Evolutionary conservation across 306 rosid genomes (phyloP), one percentile per base, ranked within the genome.

Genomic region (Sechiopsis laciniata): DNA sequence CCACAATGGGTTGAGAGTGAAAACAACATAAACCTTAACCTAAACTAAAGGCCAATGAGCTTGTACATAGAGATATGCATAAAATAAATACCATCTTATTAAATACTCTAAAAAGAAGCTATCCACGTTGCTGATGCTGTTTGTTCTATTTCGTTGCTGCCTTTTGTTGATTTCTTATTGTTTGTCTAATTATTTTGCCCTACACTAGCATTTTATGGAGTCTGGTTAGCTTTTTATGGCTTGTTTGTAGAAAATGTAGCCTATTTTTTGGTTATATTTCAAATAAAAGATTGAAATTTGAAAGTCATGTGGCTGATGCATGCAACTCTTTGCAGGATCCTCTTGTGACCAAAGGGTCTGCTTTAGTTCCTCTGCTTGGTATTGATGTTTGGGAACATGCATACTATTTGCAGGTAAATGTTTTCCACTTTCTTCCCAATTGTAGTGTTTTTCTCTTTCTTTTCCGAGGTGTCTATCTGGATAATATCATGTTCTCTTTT

Each of bases 341-440:
- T 5, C 83, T 95, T 71, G 96, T 91, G 22, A 95, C 95, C 54
- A 95, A 89, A 78, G 99, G 91, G 73, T 58, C 95, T 75, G 76
- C 24, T 77, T 80, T 95, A 75, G 91, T 95, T 82, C 99, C 99
- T 53, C 80, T 95, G 88, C 87, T 95, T 73, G 99, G 99, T 13
- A 81, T 95, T 55, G 99, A 95, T 82, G 99, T 95, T 69, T 95
- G 99, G 99, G 99, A 95, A 85, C 99, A 95, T 55, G 97, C 99
- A 2, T 95, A 95, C 82, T 95, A 95, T 83, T 78, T 95, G 32
- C 99, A 95, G 99, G 99, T 95, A 85, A 70, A 14, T 51, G 59
- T 51, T 46, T 70, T 14, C 22, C 45, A 17, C 14, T 50, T 22
- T 48, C 42, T 22, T 14, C 45, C 46, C 42, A 50, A 5, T 12